phyloP scores from a whole-genome alignment of 2,329 filamentous ascomycete species.

The Arthrocladium fulminans region DNA sequence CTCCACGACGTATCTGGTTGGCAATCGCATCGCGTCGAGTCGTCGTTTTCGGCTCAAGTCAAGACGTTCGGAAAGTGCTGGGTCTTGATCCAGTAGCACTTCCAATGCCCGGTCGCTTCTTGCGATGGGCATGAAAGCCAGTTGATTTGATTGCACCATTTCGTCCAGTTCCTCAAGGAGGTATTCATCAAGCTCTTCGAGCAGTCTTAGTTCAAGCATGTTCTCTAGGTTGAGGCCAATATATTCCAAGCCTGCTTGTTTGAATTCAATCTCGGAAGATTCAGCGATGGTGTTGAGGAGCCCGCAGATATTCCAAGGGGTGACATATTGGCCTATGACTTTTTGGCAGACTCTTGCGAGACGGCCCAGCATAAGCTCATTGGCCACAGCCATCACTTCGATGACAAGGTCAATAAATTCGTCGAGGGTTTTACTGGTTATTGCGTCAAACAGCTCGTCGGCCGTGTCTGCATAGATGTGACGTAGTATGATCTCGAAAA shows the following conservation, averaged over 20 bases:
- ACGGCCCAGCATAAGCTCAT: slow-evolving; percentile 91
- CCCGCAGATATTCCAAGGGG: slow-evolving; percentile 70
- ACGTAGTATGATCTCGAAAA: slow-evolving; percentile 70
- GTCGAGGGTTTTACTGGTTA: slow-evolving; percentile 63
- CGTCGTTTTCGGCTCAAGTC: slow-evolving; percentile 48
- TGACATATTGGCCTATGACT: slow-evolving; percentile 54
- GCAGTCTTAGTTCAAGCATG: slow-evolving; percentile 74
- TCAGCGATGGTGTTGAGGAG: slow-evolving; percentile 79
- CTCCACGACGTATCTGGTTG: slow-evolving; percentile 52
- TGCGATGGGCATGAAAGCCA: slow-evolving; percentile 65
- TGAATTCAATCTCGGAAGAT: slow-evolving; percentile 75
- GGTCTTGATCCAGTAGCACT: slow-evolving; percentile 37
- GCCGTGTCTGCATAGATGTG: slow-evolving; percentile 79
- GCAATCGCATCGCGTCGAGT: slow-evolving; percentile 68
- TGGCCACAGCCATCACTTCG: slow-evolving; percentile 80
- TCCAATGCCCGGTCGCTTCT: slow-evolving; percentile 64
- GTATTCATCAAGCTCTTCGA: slow-evolving; percentile 78
- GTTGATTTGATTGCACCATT: slow-evolving; percentile 72
- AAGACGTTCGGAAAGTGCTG: slow-evolving; percentile 33
- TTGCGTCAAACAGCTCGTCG: slow-evolving; percentile 68
- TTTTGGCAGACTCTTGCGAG: slow-evolving; percentile 84
- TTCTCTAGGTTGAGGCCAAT: slow-evolving; percentile 84
- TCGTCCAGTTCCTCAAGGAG: slow-evolving; percentile 72
- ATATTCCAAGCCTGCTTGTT: slow-evolving; percentile 79
- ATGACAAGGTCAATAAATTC: slow-evolving; percentile 82